phyloP scores from a whole-genome alignment of 495 filamentous ascomycete genomes.

The Penicillium ucsense region DNA sequence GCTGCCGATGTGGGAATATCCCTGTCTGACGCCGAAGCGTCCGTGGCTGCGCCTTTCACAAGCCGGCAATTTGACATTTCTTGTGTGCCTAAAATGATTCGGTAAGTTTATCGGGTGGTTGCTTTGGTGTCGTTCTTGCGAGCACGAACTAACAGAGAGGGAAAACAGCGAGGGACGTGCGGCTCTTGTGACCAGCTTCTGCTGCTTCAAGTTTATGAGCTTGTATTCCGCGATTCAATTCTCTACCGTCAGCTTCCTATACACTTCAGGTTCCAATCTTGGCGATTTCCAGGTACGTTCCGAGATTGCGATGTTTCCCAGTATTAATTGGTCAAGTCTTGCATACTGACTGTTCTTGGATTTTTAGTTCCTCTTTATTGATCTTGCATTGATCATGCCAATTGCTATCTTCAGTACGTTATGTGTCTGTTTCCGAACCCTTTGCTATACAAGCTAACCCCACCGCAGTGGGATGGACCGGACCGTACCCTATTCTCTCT shows the following conservation, averaged over 20 bases:
- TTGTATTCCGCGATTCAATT: conserved; percentile 99
- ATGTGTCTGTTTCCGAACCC: neutral
- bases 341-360: too few relatives aligned
- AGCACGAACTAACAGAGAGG: neutral
- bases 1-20: conserved; percentile 99
- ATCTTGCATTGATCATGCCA: conserved; percentile 83
- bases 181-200: conserved; percentile 93
- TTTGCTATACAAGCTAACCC: neutral
- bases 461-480: conserved; percentile 80
- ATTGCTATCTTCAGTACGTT: conserved; percentile 88
- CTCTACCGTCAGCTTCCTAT: conserved; percentile 95
- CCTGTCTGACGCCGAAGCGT: conserved; percentile 94
- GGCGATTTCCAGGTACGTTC: conserved; percentile 78
- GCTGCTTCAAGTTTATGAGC: conserved; percentile 99
- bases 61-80: conserved; percentile 93
- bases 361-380: conserved; percentile 78
- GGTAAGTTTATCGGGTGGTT: conserved; percentile 28
- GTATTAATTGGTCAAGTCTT: too few relatives aligned
- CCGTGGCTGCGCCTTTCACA: conserved; percentile 95
- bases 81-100: conserved; percentile 89
- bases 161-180: conserved; percentile 72
- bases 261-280: conserved; percentile 89
- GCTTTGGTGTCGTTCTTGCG: neutral
- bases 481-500: conserved; percentile 66
- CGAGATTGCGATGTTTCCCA: too few relatives aligned